Percentiles rank a stretch among this genome's conserved stretches.
phyloP scores from a whole-genome alignment of 2,329 filamentous ascomycete genomes.

The Trichothecium roseum region DNA sequence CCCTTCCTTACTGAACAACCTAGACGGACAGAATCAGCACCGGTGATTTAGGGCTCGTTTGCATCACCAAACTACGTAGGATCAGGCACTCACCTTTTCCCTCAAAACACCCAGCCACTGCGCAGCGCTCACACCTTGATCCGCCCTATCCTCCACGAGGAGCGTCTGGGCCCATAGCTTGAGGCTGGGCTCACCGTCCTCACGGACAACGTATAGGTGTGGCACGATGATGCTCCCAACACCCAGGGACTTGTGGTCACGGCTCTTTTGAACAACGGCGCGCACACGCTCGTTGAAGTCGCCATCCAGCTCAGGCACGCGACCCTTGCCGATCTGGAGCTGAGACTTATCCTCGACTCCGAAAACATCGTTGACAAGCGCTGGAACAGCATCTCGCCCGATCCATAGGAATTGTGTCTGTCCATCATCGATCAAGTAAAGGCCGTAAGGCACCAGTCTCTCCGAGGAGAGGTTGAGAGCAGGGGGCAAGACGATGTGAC shows the following conservation, averaged over 20 bases:
- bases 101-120: constrained; percentile 88
- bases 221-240: constrained; percentile 91
- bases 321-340: constrained; percentile 83
- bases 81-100: constrained; percentile 64
- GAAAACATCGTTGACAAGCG: constrained; percentile 83
- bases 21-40: background rate
- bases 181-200: constrained; percentile 90
- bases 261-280: constrained; percentile 83
- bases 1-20: constrained; percentile 6
- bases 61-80: background rate
- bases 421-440: constrained; percentile 94
- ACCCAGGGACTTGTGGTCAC: constrained; percentile 74
- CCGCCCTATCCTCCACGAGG: constrained; percentile 86
- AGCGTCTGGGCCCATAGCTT: constrained; percentile 96
- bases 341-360: constrained; percentile 73
- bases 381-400: constrained; percentile 82
- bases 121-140: constrained; percentile 83
- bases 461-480: constrained; percentile 80
- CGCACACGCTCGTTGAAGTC: constrained; percentile 95
- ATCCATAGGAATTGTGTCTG: constrained; percentile 98
- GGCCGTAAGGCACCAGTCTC: constrained; percentile 74
- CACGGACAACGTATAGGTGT: constrained; percentile 84
- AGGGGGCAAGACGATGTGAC: constrained; percentile 80
- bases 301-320: constrained; percentile 77
- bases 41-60: background rate